phyloP scores from a whole-genome alignment of 2,329 filamentous ascomycete species.

The Botrytis fragariae region DNA sequence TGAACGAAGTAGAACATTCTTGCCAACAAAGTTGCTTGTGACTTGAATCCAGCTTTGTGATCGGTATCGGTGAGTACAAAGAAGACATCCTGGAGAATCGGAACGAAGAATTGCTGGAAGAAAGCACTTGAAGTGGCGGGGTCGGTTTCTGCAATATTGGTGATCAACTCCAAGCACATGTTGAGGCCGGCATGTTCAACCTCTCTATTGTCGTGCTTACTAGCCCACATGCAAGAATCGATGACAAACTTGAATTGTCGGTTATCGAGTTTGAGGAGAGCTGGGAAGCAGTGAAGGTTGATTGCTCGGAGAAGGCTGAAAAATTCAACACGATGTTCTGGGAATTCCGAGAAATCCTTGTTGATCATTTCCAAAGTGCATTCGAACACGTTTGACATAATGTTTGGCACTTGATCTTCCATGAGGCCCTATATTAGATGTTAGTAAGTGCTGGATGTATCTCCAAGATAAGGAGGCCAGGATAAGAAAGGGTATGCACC shows the following conservation, averaged over 20 bases:
- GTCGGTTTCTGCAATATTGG: constrained; percentile 94
- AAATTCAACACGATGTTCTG: constrained; percentile 98
- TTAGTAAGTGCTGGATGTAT: constrained; percentile 35
- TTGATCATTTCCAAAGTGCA: constrained; percentile 99
- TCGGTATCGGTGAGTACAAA: constrained; percentile 97
- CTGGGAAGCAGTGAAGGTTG: constrained; percentile 95
- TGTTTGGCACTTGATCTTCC: constrained; percentile 96
- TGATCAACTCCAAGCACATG: constrained; percentile 97
- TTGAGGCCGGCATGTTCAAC: constrained; percentile 94
- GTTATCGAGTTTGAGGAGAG: constrained; percentile 88
- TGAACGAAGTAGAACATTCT: constrained; percentile 97
- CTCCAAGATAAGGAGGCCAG: constrained; percentile 11
- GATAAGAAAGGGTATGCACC: constrained; percentile 34
- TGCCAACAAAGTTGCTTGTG: constrained; percentile 88
- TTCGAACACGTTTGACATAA: constrained; percentile 98
- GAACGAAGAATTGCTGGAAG: constrained; percentile 96
- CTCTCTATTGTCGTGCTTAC: constrained; percentile 98
- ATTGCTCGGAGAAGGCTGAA: constrained; percentile 96
- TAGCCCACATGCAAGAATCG: constrained; percentile 99
- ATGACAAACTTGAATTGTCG: constrained; percentile 99
- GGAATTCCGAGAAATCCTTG: constrained; percentile 99
- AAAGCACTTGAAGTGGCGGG: constrained; percentile 83
- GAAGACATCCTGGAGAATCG: constrained; percentile 95
- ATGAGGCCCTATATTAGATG: constrained; percentile 67
- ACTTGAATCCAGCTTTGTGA: constrained; percentile 99